Evolutionary conservation across 257 asterid genomes (phyloP).

Genomic region (Scutellaria baicalensis): DNA sequence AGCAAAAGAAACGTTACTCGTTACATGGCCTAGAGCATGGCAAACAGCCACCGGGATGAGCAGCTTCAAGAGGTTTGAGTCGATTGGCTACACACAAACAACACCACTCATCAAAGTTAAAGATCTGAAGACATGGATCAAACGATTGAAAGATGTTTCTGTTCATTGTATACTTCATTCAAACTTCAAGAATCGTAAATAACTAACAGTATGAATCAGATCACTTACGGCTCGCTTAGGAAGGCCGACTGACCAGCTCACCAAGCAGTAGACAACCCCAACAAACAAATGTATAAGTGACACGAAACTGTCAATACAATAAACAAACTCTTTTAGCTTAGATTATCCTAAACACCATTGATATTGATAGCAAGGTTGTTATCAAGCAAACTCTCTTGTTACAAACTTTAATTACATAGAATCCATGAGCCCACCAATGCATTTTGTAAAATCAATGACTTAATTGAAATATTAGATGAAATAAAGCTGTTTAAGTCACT

Average conservation of each 20-base stretch:
- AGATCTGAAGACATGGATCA: not conserved
- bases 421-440: no score
- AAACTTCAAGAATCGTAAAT: not conserved
- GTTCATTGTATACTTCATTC: no score
- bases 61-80: constrained; percentile 64
- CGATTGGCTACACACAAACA: constrained; percentile 53
- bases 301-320: constrained; percentile 51
- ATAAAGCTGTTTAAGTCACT: constrained; percentile 8
- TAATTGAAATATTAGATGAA: not conserved
- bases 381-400: no score
- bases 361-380: no score
- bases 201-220: not conserved
- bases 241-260: constrained; percentile 80
- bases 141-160: not conserved
- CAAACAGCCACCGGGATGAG: constrained; percentile 82
- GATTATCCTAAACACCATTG: not conserved
- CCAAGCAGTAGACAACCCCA: constrained; percentile 72
- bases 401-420: no score
- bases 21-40: constrained; percentile 74
- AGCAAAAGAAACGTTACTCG: constrained; percentile 81
- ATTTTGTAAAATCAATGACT: no score
- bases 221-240: constrained; percentile 93
- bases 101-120: not conserved
- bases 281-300: constrained; percentile 74
- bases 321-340: constrained; percentile 1